Conservation (phyloP, 2,329 filamentous ascomycete species). For the Alternaria sp. region DNA sequence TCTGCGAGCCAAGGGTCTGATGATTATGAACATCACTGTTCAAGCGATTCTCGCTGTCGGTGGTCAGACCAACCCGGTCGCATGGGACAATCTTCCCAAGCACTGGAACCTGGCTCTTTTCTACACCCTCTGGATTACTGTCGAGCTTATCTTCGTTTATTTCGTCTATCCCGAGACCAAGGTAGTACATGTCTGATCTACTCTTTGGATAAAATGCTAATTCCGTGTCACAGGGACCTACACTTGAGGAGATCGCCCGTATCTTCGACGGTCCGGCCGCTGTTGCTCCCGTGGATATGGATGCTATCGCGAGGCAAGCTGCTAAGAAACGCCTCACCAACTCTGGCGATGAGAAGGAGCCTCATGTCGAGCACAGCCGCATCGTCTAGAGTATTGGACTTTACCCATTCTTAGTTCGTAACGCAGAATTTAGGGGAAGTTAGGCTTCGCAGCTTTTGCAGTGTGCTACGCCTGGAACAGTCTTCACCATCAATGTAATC, state of each 20-base stretch:
- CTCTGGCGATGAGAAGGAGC: slow-evolving; percentile 27
- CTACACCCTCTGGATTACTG: slow-evolving; percentile 69
- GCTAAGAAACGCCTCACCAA: slow-evolving; percentile 25
- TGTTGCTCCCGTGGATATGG: slow-evolving; percentile 39
- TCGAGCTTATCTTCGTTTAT: slow-evolving; percentile 68
- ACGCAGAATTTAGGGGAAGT: background rate
- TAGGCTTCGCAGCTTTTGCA: background rate
- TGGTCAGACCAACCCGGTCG: slow-evolving; percentile 68
- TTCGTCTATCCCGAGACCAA: slow-evolving; percentile 62
- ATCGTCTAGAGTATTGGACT: background rate
- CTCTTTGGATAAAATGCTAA: background rate
- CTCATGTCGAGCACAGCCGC: slow-evolving; percentile 22
- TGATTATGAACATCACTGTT: slow-evolving; percentile 69
- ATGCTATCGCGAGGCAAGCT: slow-evolving; percentile 34
- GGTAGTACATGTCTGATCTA: slow-evolving; percentile 3
- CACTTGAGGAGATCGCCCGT: slow-evolving; percentile 72
- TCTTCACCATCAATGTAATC: background rate
- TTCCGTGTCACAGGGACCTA: slow-evolving; percentile 61
- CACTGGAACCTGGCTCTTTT: slow-evolving; percentile 71
- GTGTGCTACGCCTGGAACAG: background rate
- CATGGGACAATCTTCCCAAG: slow-evolving; percentile 66
- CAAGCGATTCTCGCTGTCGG: slow-evolving; percentile 69
- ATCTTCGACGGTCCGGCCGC: slow-evolving; percentile 73
- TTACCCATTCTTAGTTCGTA: background rate
- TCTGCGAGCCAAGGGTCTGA: slow-evolving; percentile 60